Evolutionary conservation across 345 rosid genomes (phyloP).

Genomic region (Populus euphratica): DNA sequence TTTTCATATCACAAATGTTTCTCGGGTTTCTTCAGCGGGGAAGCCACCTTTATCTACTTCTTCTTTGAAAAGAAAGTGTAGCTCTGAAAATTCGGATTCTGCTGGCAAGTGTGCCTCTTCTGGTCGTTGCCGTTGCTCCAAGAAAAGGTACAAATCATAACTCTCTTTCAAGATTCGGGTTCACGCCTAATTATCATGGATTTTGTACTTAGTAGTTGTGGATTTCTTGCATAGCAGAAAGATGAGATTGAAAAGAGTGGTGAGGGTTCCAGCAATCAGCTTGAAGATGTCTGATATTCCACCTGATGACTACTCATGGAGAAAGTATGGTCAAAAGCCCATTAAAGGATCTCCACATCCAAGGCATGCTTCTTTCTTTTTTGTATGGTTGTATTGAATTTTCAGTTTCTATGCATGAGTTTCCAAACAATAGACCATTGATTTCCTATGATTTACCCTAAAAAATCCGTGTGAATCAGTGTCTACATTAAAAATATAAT

Average conservation of each 20-base stretch:
- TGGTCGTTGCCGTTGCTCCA: constrained; percentile 85
- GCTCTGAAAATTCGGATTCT: constrained; percentile 58
- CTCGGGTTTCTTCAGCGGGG: constrained; percentile 51
- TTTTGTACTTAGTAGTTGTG: background rate
- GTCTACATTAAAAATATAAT: background rate
- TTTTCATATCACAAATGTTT: constrained; percentile 54
- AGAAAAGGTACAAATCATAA: constrained; percentile 46
- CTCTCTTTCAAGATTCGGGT: background rate
- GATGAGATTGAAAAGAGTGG: constrained; percentile 24
- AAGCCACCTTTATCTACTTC: constrained; percentile 72
- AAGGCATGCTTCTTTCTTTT: background rate
- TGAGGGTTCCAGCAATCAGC: constrained; percentile 30
- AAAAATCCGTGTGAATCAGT: background rate
- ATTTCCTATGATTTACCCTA: background rate
- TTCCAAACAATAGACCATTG: background rate
- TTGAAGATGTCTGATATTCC: constrained; percentile 32
- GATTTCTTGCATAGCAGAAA: constrained; percentile 11
- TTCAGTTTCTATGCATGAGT: background rate
- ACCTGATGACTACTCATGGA: constrained; percentile 33
- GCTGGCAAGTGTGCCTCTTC: constrained; percentile 60
- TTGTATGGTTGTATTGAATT: background rate
- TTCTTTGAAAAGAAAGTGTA: constrained; percentile 68
- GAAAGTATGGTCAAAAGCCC: constrained; percentile 32
- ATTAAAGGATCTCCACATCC: constrained; percentile 35
- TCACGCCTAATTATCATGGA: background rate